Evolutionary conservation across 257 asterid genomes (phyloP), one percentile per base, ranked within the genome.

Genomic region (Cynanchum wilfordii): DNA sequence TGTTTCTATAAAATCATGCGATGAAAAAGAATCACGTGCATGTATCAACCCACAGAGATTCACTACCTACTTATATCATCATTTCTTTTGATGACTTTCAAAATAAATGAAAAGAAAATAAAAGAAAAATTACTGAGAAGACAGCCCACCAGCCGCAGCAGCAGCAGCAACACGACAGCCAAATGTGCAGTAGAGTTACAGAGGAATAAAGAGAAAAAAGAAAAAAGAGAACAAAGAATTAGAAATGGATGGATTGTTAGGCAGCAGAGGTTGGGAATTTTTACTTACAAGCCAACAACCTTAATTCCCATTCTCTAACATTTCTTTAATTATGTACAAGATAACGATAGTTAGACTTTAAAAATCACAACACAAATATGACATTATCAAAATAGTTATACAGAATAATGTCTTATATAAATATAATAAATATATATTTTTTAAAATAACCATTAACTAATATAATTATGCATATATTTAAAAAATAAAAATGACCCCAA

Each of bases 251-350:
- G 30, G 59, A 54, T 7, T 19, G 73, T 76, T 70, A 27, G 80
- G 68, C 59, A 70, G 73, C 68, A 38, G 76, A 62, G 24, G 74
- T 68, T 68, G 74, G 19, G 79, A 75, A 71, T 42, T 75, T 75
- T 30, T 44, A 1, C 68, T 50, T 63, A 20, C 49, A 38, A 58
- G 66, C 75, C 79, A 75, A 69, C 79, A 12, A 69, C 55, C 64
- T 71, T 68, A 25, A 33, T 38, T 42, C 50, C 38, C 25, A 42
- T 42, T 42, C 47, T 42, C 47, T 42, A 42, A 33, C 38, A 33
- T 33, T 33, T 33, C 38, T 33, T 33, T 33, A 33, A 33, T 33
- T n/a, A n/a, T n/a, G n/a, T n/a, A n/a, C n/a, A n/a, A n/a, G n/a
- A n/a, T n/a, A n/a, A n/a, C n/a, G n/a, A n/a, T n/a, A n/a, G n/a